phyloP scores from a whole-genome alignment of 371 early-diverging fungal genomes.

The Massospora cicadina region DNA sequence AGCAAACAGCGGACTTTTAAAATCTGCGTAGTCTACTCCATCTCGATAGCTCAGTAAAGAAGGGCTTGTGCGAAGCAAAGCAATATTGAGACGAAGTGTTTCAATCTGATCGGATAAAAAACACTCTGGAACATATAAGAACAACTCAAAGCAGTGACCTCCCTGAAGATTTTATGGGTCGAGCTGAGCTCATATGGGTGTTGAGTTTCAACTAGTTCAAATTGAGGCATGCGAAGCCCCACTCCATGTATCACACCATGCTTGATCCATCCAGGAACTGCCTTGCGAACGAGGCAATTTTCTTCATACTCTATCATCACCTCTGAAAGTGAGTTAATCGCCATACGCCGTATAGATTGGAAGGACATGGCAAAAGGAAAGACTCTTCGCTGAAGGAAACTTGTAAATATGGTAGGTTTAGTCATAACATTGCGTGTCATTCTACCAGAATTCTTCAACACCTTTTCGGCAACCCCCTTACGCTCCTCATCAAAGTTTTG shows the following conservation, averaged over 20 bases:
- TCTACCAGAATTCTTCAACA: conserved; percentile 2
- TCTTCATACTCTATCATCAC: not conserved
- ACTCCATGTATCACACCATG: not conserved
- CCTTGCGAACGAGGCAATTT: not conserved
- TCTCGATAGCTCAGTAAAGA: not conserved
- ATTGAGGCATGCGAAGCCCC: conserved; percentile 1
- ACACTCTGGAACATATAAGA: not conserved
- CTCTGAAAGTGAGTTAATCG: not conserved
- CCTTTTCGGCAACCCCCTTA: conserved; percentile 13
- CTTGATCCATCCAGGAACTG: not conserved
- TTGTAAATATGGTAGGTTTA: not conserved
- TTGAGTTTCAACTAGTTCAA: not conserved
- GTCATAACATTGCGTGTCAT: not conserved
- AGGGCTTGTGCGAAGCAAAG: not conserved
- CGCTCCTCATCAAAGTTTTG: conserved; percentile 18
- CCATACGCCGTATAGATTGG: not conserved
- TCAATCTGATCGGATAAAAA: not conserved
- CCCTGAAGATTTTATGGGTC: conserved; percentile 4
- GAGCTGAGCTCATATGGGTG: not conserved
- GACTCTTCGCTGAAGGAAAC: not conserved
- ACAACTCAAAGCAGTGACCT: not conserved
- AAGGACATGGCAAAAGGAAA: not conserved
- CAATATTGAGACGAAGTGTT: not conserved
- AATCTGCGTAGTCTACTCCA: not conserved
- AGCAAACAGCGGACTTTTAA: not conserved